Conservation (phyloP, 2,329 filamentous ascomycete species). For the Fusarium marasasianum region DNA sequence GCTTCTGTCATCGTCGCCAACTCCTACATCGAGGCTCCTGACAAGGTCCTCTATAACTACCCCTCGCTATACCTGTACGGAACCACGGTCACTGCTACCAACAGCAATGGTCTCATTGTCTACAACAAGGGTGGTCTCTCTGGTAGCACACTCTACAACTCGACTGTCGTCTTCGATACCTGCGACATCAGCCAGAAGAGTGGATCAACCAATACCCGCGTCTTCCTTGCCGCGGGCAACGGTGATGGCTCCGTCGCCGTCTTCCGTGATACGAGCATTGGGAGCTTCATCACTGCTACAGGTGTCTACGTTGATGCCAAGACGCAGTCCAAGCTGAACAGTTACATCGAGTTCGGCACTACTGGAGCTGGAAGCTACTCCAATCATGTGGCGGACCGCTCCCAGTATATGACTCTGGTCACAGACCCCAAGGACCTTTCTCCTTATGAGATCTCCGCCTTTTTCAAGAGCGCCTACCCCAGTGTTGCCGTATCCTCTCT, state of each 20-base stretch:
- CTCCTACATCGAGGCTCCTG: slow-evolving; percentile 55
- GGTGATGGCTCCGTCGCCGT: slow-evolving; percentile 51
- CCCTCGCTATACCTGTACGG: slow-evolving; percentile 54
- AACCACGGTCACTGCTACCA: slow-evolving; percentile 53
- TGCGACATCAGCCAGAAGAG: slow-evolving; percentile 47
- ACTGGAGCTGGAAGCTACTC: slow-evolving; percentile 53
- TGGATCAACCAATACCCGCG: slow-evolving; percentile 47
- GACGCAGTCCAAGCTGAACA: slow-evolving; percentile 46
- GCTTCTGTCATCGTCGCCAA: slow-evolving; percentile 53
- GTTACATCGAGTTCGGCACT: slow-evolving; percentile 55
- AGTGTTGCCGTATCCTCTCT: slow-evolving; percentile 16
- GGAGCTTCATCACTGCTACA: slow-evolving; percentile 48
- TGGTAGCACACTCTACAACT: slow-evolving; percentile 47
- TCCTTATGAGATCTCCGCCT: slow-evolving; percentile 25
- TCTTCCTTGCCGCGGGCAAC: slow-evolving; percentile 55
- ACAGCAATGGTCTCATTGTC: slow-evolving; percentile 42
- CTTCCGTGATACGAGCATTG: slow-evolving; percentile 52
- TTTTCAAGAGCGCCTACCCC: slow-evolving; percentile 22
- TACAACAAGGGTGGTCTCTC: slow-evolving; percentile 51
- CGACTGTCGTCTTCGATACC: slow-evolving; percentile 53
- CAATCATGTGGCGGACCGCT: slow-evolving; percentile 47
- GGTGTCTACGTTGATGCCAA: slow-evolving; percentile 46
- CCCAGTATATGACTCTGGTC: slow-evolving; percentile 47
- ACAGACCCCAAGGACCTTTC: slow-evolving; percentile 46
- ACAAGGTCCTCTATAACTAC: slow-evolving; percentile 54